Evolutionary conservation across 1,284 basidiomycete species (phyloP).

Genomic region (Microbotryum scabiosae): DNA sequence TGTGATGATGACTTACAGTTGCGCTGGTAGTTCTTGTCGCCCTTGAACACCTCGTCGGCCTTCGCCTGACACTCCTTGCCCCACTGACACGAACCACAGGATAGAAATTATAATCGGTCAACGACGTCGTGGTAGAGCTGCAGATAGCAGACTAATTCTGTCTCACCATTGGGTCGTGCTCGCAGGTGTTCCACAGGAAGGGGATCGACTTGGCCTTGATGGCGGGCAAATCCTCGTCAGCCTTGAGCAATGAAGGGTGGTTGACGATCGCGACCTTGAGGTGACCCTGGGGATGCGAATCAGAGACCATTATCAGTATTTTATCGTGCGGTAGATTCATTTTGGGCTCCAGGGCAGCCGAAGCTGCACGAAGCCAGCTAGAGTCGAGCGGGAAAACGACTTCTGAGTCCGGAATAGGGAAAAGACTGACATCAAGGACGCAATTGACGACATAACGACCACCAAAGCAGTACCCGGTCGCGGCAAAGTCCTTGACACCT

Average conservation of each 20-base stretch:
- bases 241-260: conserved; percentile 61
- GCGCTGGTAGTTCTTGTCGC: conserved; percentile 51
- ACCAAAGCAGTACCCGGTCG: conserved; percentile 63
- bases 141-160: not conserved
- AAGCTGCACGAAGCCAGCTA: too few relatives aligned
- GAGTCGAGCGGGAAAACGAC: too few relatives aligned
- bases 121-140: too few relatives aligned
- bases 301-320: too few relatives aligned
- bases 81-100: too few relatives aligned
- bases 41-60: conserved; percentile 48
- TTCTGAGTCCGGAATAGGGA: too few relatives aligned
- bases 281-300: too few relatives aligned
- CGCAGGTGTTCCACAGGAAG: conserved; percentile 39
- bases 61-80: conserved; percentile 21
- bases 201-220: conserved; percentile 35
- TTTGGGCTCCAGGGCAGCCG: too few relatives aligned
- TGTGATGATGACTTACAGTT: conserved; percentile 40
- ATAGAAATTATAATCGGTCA: not conserved
- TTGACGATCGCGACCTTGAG: conserved; percentile 44
- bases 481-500: conserved; percentile 54
- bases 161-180: conserved; percentile 33
- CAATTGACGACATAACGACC: too few relatives aligned
- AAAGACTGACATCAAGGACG: too few relatives aligned
- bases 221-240: conserved; percentile 51
- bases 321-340: too few relatives aligned